Conservation (phyloP, 1,284 basidiomycete species). For the Fomitopsis betulina region DNA sequence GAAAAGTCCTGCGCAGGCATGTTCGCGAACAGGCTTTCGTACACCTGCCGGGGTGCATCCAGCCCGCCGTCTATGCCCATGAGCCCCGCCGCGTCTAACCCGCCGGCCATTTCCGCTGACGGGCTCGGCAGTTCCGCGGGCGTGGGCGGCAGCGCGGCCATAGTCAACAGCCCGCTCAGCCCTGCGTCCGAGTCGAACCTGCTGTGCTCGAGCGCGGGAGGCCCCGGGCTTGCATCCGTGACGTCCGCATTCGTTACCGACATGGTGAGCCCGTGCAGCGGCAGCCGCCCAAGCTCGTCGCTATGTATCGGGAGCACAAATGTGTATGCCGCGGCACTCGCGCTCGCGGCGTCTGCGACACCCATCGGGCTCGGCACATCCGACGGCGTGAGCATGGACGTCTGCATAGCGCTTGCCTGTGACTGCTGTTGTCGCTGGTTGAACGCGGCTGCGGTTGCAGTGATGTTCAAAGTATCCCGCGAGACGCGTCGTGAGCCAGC, state of each 20-base stretch:
- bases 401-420: constrained; percentile 9
- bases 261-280: constrained; percentile 34
- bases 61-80: constrained; percentile 2
- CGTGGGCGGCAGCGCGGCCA: background rate
- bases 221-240: background rate
- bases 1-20: background rate
- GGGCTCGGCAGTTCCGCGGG: background rate
- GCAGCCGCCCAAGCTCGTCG: constrained; percentile 52
- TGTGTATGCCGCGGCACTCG: background rate
- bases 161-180: background rate
- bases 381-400: background rate
- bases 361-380: background rate
- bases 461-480: constrained; percentile 8
- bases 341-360: background rate
- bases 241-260: background rate
- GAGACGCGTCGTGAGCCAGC: constrained; percentile 31
- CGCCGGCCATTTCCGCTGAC: background rate
- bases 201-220: background rate
- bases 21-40: constrained; percentile 7
- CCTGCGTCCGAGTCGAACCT: background rate
- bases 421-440: background rate
- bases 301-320: constrained; percentile 49
- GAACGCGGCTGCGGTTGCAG: constrained; percentile 11
- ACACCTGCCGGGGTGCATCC: constrained; percentile 2
- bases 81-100: background rate